Evolutionary conservation across 2,329 filamentous ascomycete genomes (phyloP).

Genomic region (Leptographium lundbergii): DNA sequence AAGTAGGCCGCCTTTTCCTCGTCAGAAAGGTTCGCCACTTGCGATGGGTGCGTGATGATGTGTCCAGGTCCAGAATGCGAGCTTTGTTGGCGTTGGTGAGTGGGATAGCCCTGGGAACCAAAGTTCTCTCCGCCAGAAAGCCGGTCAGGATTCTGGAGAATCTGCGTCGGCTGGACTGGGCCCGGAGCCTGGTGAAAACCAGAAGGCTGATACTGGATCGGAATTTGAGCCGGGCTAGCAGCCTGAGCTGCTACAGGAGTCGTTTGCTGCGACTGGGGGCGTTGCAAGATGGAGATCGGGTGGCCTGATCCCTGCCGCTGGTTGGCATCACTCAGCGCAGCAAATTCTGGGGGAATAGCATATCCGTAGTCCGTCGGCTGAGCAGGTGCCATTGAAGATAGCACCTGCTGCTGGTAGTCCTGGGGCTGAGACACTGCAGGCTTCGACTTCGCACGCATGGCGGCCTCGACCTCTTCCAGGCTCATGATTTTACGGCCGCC

Average conservation of each 20-base stretch:
- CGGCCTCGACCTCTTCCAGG: conserved; percentile 89
- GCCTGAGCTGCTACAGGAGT: conserved; percentile 21
- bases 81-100: conserved; percentile 32
- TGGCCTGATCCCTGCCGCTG: conserved; percentile 19
- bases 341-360: conserved; percentile 1
- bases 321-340: neutral
- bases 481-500: conserved; percentile 73
- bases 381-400: conserved; percentile 12
- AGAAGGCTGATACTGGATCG: conserved; percentile 13
- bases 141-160: conserved; percentile 67
- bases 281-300: conserved; percentile 42
- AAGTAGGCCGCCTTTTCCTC: conserved; percentile 75
- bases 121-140: conserved; percentile 36
- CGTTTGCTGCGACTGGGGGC: conserved; percentile 32
- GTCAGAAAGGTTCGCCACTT: conserved; percentile 66
- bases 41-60: conserved; percentile 49
- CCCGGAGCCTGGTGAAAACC: conserved; percentile 16
- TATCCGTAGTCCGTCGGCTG: conserved; percentile 11
- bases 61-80: conserved; percentile 45
- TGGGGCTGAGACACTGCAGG: conserved; percentile 24
- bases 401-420: conserved; percentile 17
- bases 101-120: conserved; percentile 18
- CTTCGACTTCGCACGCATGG: conserved; percentile 62
- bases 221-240: conserved; percentile 16
- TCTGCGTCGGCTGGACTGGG: conserved; percentile 54